Evolutionary conservation across 306 rosid species (phyloP).

Genomic region (Trichosanthes cucumerina): DNA sequence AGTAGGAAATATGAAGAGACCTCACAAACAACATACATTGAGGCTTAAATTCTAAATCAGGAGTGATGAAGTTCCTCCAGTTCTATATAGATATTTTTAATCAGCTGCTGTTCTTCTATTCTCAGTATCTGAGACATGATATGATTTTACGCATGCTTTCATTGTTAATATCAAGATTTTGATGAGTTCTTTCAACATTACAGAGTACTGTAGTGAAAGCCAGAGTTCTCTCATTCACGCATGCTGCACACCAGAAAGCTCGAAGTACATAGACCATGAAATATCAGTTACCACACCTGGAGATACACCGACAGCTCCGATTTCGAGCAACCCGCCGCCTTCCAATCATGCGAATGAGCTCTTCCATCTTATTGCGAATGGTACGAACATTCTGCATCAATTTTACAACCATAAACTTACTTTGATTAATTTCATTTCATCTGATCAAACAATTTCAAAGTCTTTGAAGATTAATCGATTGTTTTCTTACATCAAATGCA

Average conservation of each 20-base stretch:
- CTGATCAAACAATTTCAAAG: neutral
- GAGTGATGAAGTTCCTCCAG: neutral
- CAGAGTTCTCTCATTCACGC: neutral
- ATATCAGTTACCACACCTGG: neutral
- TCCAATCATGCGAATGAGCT: neutral
- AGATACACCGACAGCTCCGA: neutral
- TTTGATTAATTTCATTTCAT: neutral
- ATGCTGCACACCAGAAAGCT: neutral
- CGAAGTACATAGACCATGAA: neutral
- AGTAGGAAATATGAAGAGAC: too few relatives aligned
- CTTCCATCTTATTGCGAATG: neutral
- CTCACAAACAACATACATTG: neutral
- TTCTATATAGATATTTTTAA: neutral
- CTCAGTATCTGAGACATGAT: neutral
- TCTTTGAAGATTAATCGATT: neutral
- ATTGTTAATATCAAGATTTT: neutral
- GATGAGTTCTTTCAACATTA: neutral
- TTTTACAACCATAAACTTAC: neutral
- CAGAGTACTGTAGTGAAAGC: neutral
- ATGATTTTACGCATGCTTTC: neutral
- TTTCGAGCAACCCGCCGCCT: neutral
- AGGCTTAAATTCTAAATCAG: neutral
- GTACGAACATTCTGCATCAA: neutral
- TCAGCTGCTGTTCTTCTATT: neutral
- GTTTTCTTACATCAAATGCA: neutral